Conservation (phyloP, 2,329 filamentous ascomycete species). For the Lecanicillium sp. region DNA sequence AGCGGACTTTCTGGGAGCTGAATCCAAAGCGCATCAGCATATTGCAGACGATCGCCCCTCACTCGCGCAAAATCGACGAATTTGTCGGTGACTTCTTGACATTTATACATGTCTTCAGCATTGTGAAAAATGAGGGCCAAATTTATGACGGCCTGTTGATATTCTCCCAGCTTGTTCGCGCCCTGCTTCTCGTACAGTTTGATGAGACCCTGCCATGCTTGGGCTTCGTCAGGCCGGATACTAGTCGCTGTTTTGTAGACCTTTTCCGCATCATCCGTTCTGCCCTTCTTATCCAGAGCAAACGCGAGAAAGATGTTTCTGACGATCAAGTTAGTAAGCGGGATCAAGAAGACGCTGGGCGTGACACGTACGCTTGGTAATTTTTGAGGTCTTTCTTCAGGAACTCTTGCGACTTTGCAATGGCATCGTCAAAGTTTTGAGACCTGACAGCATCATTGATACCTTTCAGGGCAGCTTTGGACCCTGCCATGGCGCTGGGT, state of each 20-base stretch:
- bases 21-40: slow-evolving; percentile 68
- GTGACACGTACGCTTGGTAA: slow-evolving; percentile 65
- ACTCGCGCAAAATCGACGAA: slow-evolving; percentile 68
- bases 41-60: slow-evolving; percentile 66
- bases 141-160: slow-evolving; percentile 65
- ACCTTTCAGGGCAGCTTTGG: slow-evolving; percentile 74
- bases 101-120: slow-evolving; percentile 57
- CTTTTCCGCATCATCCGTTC: slow-evolving; percentile 65
- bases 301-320: slow-evolving; percentile 85
- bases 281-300: slow-evolving; percentile 70
- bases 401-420: slow-evolving; percentile 61
- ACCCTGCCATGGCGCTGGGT: slow-evolving; percentile 38
- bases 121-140: slow-evolving; percentile 70
- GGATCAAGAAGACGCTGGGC: too few species aligned
- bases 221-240: slow-evolving; percentile 68
- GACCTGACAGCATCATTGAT: slow-evolving; percentile 72
- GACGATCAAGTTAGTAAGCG: neutral
- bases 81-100: slow-evolving; percentile 67
- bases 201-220: slow-evolving; percentile 86
- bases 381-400: slow-evolving; percentile 68
- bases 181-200: slow-evolving; percentile 78
- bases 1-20: slow-evolving; percentile 75
- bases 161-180: slow-evolving; percentile 61
- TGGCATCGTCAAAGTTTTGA: slow-evolving; percentile 72
- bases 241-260: slow-evolving; percentile 68